Conservation (phyloP, 495 filamentous ascomycete genomes). For the Hypoxylon crocopeplum region DNA sequence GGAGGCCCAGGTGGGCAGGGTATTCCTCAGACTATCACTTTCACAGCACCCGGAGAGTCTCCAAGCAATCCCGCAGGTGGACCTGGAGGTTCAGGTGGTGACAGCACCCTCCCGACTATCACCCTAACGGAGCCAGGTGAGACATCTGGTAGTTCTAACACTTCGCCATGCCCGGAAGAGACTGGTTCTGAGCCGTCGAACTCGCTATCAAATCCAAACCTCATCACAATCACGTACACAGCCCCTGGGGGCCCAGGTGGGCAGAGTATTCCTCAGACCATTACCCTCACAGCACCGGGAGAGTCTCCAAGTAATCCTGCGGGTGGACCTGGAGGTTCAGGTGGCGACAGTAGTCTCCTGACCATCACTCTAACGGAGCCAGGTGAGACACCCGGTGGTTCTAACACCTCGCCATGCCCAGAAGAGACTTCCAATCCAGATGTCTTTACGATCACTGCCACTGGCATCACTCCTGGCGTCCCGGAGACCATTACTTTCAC, state of each 20-base stretch:
- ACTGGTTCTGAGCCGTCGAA: too few species aligned
- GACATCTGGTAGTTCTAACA: slow-evolving; percentile 3
- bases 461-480: slow-evolving; percentile 19
- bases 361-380: slow-evolving; percentile 25
- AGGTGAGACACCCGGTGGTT: slow-evolving; percentile 8
- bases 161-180: slow-evolving; percentile 13
- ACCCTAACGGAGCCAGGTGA: slow-evolving; percentile 21
- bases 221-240: slow-evolving; percentile 12
- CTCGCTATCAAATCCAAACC: neutral
- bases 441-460: slow-evolving; percentile 25
- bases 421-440: slow-evolving; percentile 8
- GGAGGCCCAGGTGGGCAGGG: slow-evolving; percentile 21
- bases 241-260: slow-evolving; percentile 19
- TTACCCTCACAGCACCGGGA: slow-evolving; percentile 38
- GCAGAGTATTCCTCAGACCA: slow-evolving; percentile 26
- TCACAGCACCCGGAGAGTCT: slow-evolving; percentile 34
- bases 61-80: slow-evolving; percentile 26
- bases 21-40: slow-evolving; percentile 32
- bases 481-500: slow-evolving; percentile 29
- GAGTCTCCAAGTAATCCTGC: slow-evolving; percentile 25
- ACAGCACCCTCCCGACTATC: slow-evolving; percentile 10
- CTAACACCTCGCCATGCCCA: slow-evolving; percentile 9
- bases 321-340: slow-evolving; percentile 23
- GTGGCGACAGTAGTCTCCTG: slow-evolving; percentile 15
- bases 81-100: slow-evolving; percentile 24